Evolutionary conservation across 2,329 filamentous ascomycete genomes (phyloP).

Genomic region (Teratosphaeria nubilosa): DNA sequence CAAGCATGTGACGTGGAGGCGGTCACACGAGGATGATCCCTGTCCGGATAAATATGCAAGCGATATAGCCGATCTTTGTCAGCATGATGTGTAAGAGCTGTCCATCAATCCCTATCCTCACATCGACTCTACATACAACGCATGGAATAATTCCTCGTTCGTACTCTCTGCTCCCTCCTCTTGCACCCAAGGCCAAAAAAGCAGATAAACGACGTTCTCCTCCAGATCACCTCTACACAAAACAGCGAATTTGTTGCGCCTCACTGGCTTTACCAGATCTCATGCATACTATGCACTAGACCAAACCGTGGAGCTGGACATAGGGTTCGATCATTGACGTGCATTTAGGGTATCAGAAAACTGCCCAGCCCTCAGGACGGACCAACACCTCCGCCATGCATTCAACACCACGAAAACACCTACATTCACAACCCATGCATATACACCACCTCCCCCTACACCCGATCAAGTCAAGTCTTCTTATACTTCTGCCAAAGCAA

Average conservation of each 20-base stretch:
- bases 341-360: neutral
- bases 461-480: neutral
- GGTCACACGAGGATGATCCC: neutral
- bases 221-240: too few relatives aligned
- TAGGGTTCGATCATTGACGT: too few relatives aligned
- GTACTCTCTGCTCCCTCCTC: too few relatives aligned
- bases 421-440: neutral
- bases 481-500: neutral
- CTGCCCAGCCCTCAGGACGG: neutral
- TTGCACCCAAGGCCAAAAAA: too few relatives aligned
- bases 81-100: neutral
- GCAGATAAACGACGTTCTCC: too few relatives aligned
- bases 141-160: too few relatives aligned
- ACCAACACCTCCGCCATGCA: neutral
- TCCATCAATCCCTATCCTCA: too few relatives aligned
- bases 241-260: too few relatives aligned
- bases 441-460: neutral
- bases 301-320: too few relatives aligned
- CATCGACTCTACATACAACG: too few relatives aligned
- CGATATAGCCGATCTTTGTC: neutral
- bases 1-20: neutral
- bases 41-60: neutral
- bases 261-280: too few relatives aligned
- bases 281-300: too few relatives aligned
- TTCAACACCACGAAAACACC: neutral